Percentiles rank a stretch among this genome's conserved stretches.
Conservation (phyloP, 225 moss, liverwort and hornwort species). For the Physcomitrium patens region DNA sequence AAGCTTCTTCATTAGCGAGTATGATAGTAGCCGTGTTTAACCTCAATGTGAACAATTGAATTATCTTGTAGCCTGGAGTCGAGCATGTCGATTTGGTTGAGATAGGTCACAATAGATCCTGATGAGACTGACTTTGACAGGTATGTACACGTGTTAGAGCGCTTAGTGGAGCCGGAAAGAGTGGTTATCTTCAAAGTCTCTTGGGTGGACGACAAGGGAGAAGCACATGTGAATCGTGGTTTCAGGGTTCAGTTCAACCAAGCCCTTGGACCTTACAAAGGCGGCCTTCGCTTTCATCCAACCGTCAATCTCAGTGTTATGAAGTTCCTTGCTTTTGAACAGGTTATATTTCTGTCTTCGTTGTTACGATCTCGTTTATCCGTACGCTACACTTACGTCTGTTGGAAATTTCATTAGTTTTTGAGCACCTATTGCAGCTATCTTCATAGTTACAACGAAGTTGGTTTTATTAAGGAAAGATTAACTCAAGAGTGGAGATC, state of each 20-base stretch:
- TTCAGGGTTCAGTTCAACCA: constrained; percentile 98
- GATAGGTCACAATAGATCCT: constrained; percentile 19
- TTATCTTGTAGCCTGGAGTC: constrained; percentile 2
- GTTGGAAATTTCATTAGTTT: not conserved
- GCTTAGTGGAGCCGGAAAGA: constrained; percentile 96
- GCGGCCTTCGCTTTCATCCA: constrained; percentile 95
- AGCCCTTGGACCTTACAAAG: constrained; percentile 98
- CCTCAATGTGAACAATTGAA: not conserved
- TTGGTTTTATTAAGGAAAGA: too few relatives aligned
- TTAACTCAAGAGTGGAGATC: too few relatives aligned
- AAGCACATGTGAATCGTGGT: constrained; percentile 97
- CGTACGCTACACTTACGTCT: constrained; percentile 10
- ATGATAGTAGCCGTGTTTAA: too few relatives aligned
- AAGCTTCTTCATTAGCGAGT: not conserved
- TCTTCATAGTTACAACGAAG: too few relatives aligned
- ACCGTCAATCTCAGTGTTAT: constrained; percentile 94
- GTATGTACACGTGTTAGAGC: constrained; percentile 94
- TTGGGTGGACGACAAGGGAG: constrained; percentile 99
- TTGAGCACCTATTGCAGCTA: not conserved
- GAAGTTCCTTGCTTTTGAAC: constrained; percentile 98
- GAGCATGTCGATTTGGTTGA: constrained; percentile 20
- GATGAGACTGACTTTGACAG: constrained; percentile 54
- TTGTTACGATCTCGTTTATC: not conserved
- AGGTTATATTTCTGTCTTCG: constrained; percentile 53
- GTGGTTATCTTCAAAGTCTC: constrained; percentile 98